phyloP scores from a whole-genome alignment of 2,329 filamentous ascomycete genomes.

The Purpureocillium takamizusanense region DNA sequence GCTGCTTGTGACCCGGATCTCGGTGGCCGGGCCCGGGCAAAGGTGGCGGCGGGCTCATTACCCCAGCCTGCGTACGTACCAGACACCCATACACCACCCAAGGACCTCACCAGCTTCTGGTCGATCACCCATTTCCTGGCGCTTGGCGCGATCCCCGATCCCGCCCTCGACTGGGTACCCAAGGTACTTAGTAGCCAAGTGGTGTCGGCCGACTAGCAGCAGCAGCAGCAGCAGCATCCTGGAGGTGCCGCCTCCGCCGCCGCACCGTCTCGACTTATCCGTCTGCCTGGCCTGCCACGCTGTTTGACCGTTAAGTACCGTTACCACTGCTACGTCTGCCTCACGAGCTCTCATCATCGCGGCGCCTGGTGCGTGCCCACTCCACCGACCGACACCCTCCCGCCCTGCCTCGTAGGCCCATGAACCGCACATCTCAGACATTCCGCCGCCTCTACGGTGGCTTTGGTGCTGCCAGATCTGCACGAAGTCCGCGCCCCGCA shows the following conservation, averaged over 20 bases:
- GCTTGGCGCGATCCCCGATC: constrained; percentile 9
- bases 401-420: background rate
- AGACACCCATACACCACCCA: too few species aligned
- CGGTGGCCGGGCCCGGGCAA: constrained; percentile 3
- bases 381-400: background rate
- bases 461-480: too few species aligned
- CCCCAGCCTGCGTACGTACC: too few species aligned
- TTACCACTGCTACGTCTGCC: background rate
- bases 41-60: constrained; percentile 3
- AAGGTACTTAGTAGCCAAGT: too few species aligned
- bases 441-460: background rate
- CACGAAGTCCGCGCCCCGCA: constrained; percentile 1
- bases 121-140: constrained; percentile 6
- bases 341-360: background rate
- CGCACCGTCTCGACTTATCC: background rate
- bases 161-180: background rate
- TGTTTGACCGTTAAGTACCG: constrained; percentile 1
- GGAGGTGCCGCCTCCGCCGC: constrained; percentile 1
- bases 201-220: constrained; percentile 3
- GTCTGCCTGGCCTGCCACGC: background rate
- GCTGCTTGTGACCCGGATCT: constrained; percentile 1
- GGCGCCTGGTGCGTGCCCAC: background rate
- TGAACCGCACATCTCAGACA: constrained; percentile 2
- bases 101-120: constrained; percentile 1
- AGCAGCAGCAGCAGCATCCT: too few species aligned